Base-by-base conservation (phyloP, 2,329 filamentous ascomycete genomes). In the Shiraia bambusicola region DNA sequence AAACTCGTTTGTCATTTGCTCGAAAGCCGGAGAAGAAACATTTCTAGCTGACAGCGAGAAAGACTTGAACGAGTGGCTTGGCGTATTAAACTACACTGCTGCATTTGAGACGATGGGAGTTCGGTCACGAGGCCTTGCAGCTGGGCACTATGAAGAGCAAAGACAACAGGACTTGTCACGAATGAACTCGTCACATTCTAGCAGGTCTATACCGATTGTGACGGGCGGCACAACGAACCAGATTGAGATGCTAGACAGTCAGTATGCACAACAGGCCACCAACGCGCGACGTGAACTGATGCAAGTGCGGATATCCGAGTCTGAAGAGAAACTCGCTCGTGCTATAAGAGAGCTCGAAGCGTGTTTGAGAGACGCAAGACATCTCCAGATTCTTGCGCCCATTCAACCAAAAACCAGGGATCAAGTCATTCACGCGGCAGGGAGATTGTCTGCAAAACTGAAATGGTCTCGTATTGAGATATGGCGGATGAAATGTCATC, bases 51-150 rank as follows among this genome's bases (percentile, higher is more conserved):
- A 96, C 57, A 89, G 83, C 38, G 93, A 98, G 58, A 76, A 82
- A 1, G 93, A 98, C 58, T 84, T 95, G 78, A 95, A 96, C 59
- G 93, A 98, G 63, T 98, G 93, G 93, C 75, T 98, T 19, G 88
- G 87, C 6, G 93, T 95, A 61, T 79, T 98, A 46, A 98, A 98
- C 66, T 97, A 97, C 64, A 92, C 92, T 25, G 91, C 93, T 7
- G 88, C 93, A 1, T 97, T 97, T 67, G 82, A 89, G 54, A 95
- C 90, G 0, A 88, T 91, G 5, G 91, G 92, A 10, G 89, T 97
- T 5, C 82, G 89, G 30, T 94, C 95, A 77, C 82, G 92, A 55
- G 91, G 90, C 15, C 85, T 95, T 42, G 79, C 93, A 37, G 90
- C 88, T 10, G 86, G 86, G 5, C 84, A 86, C 54, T 93, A 95